phyloP scores from a whole-genome alignment of 2,329 filamentous ascomycete species.

The Aureobasidium leucospermi region DNA sequence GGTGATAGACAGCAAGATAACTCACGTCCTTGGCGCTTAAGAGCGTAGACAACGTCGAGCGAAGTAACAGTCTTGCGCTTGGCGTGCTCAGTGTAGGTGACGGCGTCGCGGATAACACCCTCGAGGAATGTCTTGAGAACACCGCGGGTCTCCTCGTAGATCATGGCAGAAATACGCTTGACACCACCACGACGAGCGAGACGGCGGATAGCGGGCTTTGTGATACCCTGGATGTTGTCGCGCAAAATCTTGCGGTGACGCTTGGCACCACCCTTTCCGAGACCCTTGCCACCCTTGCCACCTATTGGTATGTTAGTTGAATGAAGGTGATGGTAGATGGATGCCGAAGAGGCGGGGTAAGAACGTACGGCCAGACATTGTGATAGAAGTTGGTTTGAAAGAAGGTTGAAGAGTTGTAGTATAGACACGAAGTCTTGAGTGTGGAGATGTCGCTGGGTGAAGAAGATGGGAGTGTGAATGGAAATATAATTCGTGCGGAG shows the following conservation, averaged over 20 bases:
- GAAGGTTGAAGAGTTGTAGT: conserved; percentile 21
- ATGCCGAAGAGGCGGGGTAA: conserved; percentile 19
- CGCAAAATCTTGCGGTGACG: conserved; percentile 98
- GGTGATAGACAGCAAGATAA: conserved; percentile 19
- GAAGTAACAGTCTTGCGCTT: conserved; percentile 68
- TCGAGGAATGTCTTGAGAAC: conserved; percentile 80
- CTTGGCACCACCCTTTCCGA: conserved; percentile 97
- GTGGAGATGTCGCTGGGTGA: conserved; percentile 5
- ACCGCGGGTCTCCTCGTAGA: conserved; percentile 77
- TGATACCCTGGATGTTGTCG: conserved; percentile 99
- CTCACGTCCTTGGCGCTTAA: conserved; percentile 54
- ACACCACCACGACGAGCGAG: conserved; percentile 98
- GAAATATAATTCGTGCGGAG: conserved; percentile 21
- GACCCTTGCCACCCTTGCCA: conserved; percentile 94
- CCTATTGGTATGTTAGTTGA: conserved; percentile 53
- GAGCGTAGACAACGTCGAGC: conserved; percentile 56
- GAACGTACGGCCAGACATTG: conserved; percentile 44
- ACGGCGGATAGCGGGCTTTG: conserved; percentile 97
- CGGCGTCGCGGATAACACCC: conserved; percentile 69
- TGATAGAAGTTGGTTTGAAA: conserved; percentile 29
- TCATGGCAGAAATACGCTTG: conserved; percentile 99
- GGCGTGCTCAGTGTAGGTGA: conserved; percentile 77
- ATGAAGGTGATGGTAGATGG: conserved; percentile 11
- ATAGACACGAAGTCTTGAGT: conserved; percentile 16
- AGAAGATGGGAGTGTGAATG: conserved; percentile 19